A percentile compares a stretch with the other conserved stretches of the same genome.
phyloP scores from a whole-genome alignment of 495 filamentous ascomycete species.

The Talaromyces nanjingensis region DNA sequence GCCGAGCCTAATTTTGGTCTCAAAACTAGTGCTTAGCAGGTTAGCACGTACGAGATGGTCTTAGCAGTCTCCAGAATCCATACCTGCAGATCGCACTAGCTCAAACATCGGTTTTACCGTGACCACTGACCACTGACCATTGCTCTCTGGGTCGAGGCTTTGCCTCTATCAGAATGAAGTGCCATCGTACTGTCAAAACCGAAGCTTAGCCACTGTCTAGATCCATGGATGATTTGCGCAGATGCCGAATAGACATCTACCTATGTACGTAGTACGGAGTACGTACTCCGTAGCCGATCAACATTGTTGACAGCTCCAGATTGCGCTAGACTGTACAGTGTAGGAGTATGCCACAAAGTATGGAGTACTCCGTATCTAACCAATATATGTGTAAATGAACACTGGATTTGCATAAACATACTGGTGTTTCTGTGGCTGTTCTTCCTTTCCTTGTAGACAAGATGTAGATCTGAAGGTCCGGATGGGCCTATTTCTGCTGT shows the following conservation, averaged over 20 bases:
- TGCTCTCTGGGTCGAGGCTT: too few species aligned
- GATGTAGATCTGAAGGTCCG: background rate
- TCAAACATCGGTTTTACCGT: background rate
- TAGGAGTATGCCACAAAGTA: background rate
- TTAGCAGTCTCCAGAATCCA: background rate
- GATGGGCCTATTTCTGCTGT: background rate
- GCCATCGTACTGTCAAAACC: background rate
- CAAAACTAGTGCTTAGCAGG: background rate
- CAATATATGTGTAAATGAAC: background rate
- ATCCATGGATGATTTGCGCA: background rate
- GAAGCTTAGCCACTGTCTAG: background rate
- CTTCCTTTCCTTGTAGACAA: background rate
- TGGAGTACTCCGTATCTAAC: background rate
- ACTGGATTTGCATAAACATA: background rate
- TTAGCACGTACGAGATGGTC: background rate
- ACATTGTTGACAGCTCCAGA: background rate
- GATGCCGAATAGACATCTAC: too few species aligned
- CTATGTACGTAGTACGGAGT: background rate
- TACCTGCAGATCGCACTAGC: background rate
- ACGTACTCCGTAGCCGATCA: background rate
- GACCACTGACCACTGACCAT: too few species aligned
- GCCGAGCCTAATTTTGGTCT: background rate
- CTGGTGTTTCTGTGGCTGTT: background rate
- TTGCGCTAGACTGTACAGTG: background rate
- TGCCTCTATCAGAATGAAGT: background rate